Evolutionary conservation across 2,329 filamentous ascomycete genomes (phyloP).

Genomic region (Diaporthe vaccinii): DNA sequence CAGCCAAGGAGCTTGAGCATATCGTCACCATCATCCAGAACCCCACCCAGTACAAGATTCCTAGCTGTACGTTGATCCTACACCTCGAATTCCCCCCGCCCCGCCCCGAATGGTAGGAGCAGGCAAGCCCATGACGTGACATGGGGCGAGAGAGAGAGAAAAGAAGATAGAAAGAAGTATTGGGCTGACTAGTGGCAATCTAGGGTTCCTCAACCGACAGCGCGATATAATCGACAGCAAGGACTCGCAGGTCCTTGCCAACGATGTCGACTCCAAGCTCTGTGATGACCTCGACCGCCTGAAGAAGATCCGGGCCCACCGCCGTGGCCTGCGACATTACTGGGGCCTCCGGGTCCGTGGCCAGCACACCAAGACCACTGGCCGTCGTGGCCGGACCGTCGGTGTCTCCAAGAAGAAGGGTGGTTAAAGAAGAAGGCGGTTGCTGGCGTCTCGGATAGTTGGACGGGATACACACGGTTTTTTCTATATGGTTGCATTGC

Average conservation of each 20-base stretch:
- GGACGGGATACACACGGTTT: constrained; percentile 40
- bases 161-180: background rate
- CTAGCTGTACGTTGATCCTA: constrained; percentile 68
- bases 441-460: constrained; percentile 40
- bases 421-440: constrained; percentile 66
- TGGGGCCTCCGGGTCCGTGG: constrained; percentile 99
- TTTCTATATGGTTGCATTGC: constrained; percentile 42
- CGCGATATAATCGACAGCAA: constrained; percentile 99
- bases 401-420: constrained; percentile 99
- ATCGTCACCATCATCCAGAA: constrained; percentile 99
- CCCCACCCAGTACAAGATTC: constrained; percentile 99
- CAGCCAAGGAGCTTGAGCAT: constrained; percentile 99
- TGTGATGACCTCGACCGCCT: constrained; percentile 98
- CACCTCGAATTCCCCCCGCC: background rate
- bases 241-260: constrained; percentile 95
- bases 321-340: constrained; percentile 99
- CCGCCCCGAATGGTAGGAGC: background rate
- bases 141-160: background rate
- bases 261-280: constrained; percentile 99
- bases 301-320: constrained; percentile 99
- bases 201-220: constrained; percentile 97
- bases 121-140: background rate
- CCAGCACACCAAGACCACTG: constrained; percentile 99
- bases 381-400: constrained; percentile 96
- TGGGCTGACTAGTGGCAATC: constrained; percentile 35